Percentiles rank a stretch among this genome's conserved stretches.
Conservation (phyloP, 192 early-diverging fungal genomes). For the Spizellomyces punctatus region DNA sequence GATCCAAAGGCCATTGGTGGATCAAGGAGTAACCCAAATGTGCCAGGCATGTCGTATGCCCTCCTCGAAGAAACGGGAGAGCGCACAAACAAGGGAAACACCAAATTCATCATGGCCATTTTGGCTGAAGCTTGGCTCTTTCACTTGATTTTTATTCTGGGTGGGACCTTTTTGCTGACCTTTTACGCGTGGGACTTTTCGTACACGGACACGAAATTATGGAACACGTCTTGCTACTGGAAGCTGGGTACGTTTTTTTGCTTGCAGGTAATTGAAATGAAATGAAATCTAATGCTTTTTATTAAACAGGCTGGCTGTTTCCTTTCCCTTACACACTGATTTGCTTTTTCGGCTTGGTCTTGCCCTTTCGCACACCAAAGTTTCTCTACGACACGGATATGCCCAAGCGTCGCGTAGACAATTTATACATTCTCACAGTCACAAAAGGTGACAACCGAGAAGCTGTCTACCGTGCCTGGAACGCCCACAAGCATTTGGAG, state of each 20-base stretch:
- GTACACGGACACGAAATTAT: constrained; percentile 53
- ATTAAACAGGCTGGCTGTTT: constrained; percentile 48
- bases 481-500: constrained; percentile 59
- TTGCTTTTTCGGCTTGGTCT: constrained; percentile 58
- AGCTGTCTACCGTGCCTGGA: constrained; percentile 58
- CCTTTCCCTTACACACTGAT: constrained; percentile 62
- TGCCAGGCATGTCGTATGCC: constrained; percentile 47
- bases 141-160: constrained; percentile 48
- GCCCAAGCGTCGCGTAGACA: constrained; percentile 55
- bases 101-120: constrained; percentile 52
- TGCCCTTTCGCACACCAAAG: constrained; percentile 60
- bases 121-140: constrained; percentile 60
- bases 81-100: constrained; percentile 59
- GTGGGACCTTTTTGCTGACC: constrained; percentile 48
- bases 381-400: constrained; percentile 54
- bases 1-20: neutral
- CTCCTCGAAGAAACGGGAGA: constrained; percentile 36
- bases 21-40: constrained; percentile 11
- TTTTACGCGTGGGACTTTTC: constrained; percentile 42
- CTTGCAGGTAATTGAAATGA: neutral
- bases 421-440: constrained; percentile 61
- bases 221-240: constrained; percentile 61
- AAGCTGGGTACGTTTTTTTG: constrained; percentile 49
- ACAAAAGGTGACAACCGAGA: constrained; percentile 59
- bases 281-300: neutral